Evolutionary conservation across 31 red algal species (phyloP).

Genomic region (Endocladia muricata): DNA sequence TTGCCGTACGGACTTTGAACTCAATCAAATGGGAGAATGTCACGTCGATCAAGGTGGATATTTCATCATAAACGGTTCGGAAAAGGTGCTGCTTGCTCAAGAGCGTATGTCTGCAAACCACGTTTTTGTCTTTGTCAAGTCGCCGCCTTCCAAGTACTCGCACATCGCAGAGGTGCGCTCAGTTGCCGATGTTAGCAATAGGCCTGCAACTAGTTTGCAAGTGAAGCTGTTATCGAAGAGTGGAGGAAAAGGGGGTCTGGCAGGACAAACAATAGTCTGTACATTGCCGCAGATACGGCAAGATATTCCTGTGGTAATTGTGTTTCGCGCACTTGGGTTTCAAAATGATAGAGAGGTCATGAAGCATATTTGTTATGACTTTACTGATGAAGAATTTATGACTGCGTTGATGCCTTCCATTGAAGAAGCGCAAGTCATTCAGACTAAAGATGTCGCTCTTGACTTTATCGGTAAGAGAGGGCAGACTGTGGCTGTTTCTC

Average conservation of each 20-base stretch:
- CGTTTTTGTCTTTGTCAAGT: constrained; percentile 87
- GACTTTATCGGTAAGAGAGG: constrained; percentile 96
- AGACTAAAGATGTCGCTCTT: constrained; percentile 76
- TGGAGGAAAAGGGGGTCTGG: constrained; percentile 58
- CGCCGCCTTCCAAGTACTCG: constrained; percentile 62
- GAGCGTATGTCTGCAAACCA: constrained; percentile 97
- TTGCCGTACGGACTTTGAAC: constrained; percentile 48
- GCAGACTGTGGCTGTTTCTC: constrained; percentile 28
- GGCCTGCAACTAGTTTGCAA: constrained; percentile 65
- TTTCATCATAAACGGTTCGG: constrained; percentile 97
- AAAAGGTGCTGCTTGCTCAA: constrained; percentile 97
- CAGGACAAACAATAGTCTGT: constrained; percentile 76
- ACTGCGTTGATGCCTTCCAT: constrained; percentile 92
- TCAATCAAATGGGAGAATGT: constrained; percentile 92
- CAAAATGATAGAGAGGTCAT: constrained; percentile 96
- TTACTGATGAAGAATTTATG: constrained; percentile 93
- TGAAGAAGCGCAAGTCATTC: constrained; percentile 89
- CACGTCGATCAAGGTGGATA: constrained; percentile 97
- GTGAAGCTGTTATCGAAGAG: constrained; percentile 66
- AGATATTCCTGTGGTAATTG: constrained; percentile 92
- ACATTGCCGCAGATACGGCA: constrained; percentile 78
- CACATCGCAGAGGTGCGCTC: constrained; percentile 94
- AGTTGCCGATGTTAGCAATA: constrained; percentile 83
- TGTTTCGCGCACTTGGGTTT: constrained; percentile 96
- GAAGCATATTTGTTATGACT: constrained; percentile 90